Conservation (phyloP, 2,329 filamentous ascomycete species). For the Verticillium albo-atrum region DNA sequence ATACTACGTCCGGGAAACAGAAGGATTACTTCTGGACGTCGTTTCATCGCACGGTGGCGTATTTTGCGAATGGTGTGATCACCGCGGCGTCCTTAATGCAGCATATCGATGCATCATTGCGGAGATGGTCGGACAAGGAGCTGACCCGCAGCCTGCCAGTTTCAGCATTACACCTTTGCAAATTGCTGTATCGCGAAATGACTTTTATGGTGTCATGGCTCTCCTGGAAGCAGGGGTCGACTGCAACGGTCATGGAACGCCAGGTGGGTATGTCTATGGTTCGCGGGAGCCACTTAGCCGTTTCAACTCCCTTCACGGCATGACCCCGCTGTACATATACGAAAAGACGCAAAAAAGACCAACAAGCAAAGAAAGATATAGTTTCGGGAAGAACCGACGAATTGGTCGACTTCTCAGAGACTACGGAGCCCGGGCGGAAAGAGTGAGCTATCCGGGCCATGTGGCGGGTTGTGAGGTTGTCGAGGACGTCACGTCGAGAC, state of each 20-base stretch:
- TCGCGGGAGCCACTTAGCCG: background rate
- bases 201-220: background rate
- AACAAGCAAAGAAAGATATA: background rate
- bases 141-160: background rate
- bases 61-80: background rate
- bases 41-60: background rate
- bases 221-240: background rate
- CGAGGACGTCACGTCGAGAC: background rate
- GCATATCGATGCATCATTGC: background rate
- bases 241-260: background rate
- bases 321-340: background rate
- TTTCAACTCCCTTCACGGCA: background rate
- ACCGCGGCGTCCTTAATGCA: background rate
- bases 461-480: background rate
- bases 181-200: background rate
- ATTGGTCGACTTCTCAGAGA: background rate
- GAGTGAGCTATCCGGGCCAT: background rate
- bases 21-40: background rate
- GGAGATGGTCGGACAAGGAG: background rate
- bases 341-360: background rate
- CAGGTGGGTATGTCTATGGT: background rate
- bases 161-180: background rate
- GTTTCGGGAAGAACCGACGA: background rate
- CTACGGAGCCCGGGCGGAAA: background rate
- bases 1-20: background rate